These are phyloP conservation scores for Puya raimondii DNA, from an alignment of 176 grass and related monocot species.

Conservation along the genomic window DNA sequence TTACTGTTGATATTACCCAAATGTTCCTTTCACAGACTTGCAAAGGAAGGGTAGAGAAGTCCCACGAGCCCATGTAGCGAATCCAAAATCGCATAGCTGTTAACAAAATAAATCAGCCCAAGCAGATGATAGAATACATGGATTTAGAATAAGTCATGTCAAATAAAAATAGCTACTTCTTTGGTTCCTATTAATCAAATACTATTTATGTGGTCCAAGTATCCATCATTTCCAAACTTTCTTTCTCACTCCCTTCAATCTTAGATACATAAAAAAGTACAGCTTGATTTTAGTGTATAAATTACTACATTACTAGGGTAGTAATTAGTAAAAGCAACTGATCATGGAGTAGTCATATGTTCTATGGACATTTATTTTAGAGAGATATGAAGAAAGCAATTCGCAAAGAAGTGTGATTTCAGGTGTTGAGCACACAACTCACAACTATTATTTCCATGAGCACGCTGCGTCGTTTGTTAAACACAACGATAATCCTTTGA, in stretches of 20 bases:
- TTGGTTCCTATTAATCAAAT: too few species aligned
- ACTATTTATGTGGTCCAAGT: background rate
- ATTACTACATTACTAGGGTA: background rate
- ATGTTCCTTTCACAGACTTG: slow-evolving; percentile 46
- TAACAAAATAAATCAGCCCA: background rate
- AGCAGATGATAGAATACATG: background rate
- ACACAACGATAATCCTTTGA: background rate
- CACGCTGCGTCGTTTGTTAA: background rate
- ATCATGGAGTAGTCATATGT: background rate
- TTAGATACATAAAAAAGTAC: background rate
- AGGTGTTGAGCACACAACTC: background rate
- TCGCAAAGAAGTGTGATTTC: background rate
- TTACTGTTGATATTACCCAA: slow-evolving; percentile 27
- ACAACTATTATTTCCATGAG: background rate
- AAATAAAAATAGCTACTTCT: background rate
- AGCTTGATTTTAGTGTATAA: background rate
- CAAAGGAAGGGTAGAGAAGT: slow-evolving; percentile 45
- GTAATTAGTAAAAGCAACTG: background rate
- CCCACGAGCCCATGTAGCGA: slow-evolving; percentile 44
- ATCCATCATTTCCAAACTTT: background rate
- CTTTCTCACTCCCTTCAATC: too few species aligned
- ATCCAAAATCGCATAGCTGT: slow-evolving; percentile 50
- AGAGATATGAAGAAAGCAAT: background rate
- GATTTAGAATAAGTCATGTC: background rate
- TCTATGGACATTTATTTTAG: background rate